These are phyloP conservation scores for Aspergillus pseudoviridinutans DNA, from an alignment of 2,329 filamentous ascomycete species.

Conservation along the genomic window DNA sequence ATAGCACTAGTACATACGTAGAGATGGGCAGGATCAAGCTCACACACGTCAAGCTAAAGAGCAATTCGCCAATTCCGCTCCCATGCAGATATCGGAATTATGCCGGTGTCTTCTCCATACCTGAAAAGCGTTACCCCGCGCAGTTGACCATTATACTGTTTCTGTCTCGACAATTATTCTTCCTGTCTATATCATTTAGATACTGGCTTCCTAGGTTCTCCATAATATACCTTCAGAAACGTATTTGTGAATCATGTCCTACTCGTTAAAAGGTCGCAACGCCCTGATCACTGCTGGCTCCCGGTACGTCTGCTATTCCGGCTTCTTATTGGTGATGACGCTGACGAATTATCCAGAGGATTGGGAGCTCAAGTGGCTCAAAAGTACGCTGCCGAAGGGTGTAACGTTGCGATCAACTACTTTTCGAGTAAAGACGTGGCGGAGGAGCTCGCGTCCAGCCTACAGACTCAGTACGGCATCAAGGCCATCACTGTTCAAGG, in stretches of 20 bases:
- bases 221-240: not conserved
- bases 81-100: not conserved
- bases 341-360: constrained; percentile 49
- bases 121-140: not conserved
- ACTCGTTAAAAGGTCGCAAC: constrained; percentile 58
- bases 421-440: constrained; percentile 59
- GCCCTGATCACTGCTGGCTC: constrained; percentile 63
- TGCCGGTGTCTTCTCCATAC: not conserved
- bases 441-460: constrained; percentile 52
- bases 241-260: constrained; percentile 49
- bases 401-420: constrained; percentile 72
- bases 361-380: constrained; percentile 66
- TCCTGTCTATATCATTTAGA: not conserved
- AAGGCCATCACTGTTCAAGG: constrained; percentile 58
- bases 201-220: not conserved
- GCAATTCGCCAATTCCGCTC: not conserved
- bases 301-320: constrained; percentile 43
- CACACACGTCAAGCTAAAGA: not conserved
- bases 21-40: not conserved
- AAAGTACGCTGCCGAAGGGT: constrained; percentile 65
- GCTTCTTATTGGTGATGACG: not conserved
- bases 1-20: not conserved
- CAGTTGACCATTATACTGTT: not conserved
- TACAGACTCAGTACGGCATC: constrained; percentile 50
- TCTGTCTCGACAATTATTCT: not conserved